Percentiles rank a stretch among this genome's conserved stretches.
These are phyloP conservation scores for Akanthomyces dipterigenus DNA, from an alignment of 2,329 filamentous ascomycete genomes.

Conservation along the genomic window DNA sequence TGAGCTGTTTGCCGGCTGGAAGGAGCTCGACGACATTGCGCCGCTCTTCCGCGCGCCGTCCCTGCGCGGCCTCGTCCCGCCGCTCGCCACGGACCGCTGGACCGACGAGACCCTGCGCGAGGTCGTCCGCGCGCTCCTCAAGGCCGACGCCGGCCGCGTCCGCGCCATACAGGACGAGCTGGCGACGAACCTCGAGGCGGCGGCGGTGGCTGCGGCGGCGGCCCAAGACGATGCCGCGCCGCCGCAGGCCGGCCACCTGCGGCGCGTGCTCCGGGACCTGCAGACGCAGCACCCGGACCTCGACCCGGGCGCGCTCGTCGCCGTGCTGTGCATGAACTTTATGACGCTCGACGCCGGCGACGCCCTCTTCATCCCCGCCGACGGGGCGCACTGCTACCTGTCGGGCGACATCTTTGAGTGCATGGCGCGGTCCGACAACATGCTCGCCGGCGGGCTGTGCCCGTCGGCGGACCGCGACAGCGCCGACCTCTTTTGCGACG, in stretches of 20 bases:
- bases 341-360: constrained; percentile 59
- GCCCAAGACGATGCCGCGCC: too few species aligned
- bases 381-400: constrained; percentile 69
- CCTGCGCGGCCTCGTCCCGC: constrained; percentile 47
- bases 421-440: constrained; percentile 70
- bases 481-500: constrained; percentile 55
- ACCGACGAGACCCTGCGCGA: constrained; percentile 51
- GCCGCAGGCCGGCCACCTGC: constrained; percentile 37
- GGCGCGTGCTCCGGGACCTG: constrained; percentile 36
- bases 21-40: constrained; percentile 54
- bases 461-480: constrained; percentile 57
- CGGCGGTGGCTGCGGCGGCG: too few species aligned
- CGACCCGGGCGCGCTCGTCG: constrained; percentile 64
- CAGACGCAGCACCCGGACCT: constrained; percentile 54
- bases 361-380: constrained; percentile 64
- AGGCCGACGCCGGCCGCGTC: constrained; percentile 45
- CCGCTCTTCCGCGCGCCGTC: constrained; percentile 50
- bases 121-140: constrained; percentile 49
- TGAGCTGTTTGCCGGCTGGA: constrained; percentile 71
- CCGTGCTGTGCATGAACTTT: constrained; percentile 69
- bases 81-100: constrained; percentile 42
- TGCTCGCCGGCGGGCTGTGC: constrained; percentile 69
- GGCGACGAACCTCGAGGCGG: constrained; percentile 26
- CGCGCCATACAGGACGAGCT: constrained; percentile 46
- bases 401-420: constrained; percentile 70